phyloP scores from a whole-genome alignment of 352 stramenopile species.

The Pythium vanterpoolii region DNA sequence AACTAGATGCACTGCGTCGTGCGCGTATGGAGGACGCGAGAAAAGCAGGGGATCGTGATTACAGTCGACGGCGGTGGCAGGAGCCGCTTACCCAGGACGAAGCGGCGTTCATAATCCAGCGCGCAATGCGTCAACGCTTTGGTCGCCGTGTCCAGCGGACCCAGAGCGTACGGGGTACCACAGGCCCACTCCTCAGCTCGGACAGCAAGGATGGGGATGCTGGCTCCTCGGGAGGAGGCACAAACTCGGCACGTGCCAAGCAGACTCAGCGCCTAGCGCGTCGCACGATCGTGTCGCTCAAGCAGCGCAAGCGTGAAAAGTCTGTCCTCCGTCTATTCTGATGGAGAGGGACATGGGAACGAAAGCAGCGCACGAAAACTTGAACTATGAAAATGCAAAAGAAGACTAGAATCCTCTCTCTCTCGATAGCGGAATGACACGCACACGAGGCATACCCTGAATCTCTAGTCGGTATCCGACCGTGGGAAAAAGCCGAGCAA shows the following conservation, averaged over 20 bases:
- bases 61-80: no score
- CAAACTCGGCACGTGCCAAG: conserved; percentile 25
- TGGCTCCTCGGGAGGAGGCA: conserved; percentile 19
- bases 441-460: neutral
- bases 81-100: conserved; percentile 22
- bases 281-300: conserved; percentile 16
- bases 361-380: neutral
- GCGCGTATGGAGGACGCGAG: neutral
- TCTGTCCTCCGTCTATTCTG: conserved; percentile 28
- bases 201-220: conserved; percentile 23
- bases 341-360: neutral
- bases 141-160: conserved; percentile 35
- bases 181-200: conserved; percentile 27
- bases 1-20: conserved; percentile 22
- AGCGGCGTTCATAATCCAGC: conserved; percentile 46
- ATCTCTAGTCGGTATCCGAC: conserved; percentile 32
- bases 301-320: conserved; percentile 40
- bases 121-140: conserved; percentile 34
- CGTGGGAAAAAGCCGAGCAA: conserved; percentile 71
- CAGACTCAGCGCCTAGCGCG: conserved; percentile 32
- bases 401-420: neutral
- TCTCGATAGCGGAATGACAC: neutral
- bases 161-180: conserved; percentile 30
- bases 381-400: neutral
- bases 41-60: conserved; percentile 4